Evolutionary conservation across 2,329 filamentous ascomycete species (phyloP).

Genomic region (Sphaerulina populicola): DNA sequence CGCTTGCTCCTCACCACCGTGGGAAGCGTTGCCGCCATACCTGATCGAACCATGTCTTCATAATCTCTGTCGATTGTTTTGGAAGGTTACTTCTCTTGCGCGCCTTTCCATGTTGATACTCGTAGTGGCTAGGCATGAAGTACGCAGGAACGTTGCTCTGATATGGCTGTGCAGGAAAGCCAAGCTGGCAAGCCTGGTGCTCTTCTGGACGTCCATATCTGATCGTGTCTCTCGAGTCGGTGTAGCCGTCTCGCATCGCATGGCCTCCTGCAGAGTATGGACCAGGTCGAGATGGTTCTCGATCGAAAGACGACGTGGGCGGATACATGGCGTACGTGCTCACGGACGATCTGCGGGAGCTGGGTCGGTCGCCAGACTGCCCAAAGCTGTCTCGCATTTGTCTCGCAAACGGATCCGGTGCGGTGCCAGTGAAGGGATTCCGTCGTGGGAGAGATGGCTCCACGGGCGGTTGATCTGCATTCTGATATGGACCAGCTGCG

Average conservation of each 20-base stretch:
- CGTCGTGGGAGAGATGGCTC: constrained; percentile 18
- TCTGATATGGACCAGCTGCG: constrained; percentile 17
- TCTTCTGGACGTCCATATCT: constrained; percentile 18
- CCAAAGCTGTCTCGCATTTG: constrained; percentile 21
- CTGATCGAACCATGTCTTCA: constrained; percentile 36
- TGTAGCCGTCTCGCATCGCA: constrained; percentile 10
- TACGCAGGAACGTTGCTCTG: constrained; percentile 20
- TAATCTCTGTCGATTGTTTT: constrained; percentile 35
- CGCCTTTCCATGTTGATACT: constrained; percentile 33
- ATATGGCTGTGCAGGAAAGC: constrained; percentile 19
- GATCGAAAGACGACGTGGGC: constrained; percentile 16
- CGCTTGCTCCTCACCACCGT: not conserved
- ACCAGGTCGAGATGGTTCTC: constrained; percentile 6
- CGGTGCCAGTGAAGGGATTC: constrained; percentile 11
- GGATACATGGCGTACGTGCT: constrained; percentile 16
- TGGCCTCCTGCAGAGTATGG: constrained; percentile 12
- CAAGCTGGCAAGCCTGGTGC: constrained; percentile 11
- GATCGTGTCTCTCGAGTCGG: constrained; percentile 14
- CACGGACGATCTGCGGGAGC: constrained; percentile 17
- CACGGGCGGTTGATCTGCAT: constrained; percentile 21
- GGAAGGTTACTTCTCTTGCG: constrained; percentile 34
- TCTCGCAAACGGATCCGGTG: constrained; percentile 19
- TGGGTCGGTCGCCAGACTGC: constrained; percentile 11
- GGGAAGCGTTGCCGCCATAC: constrained; percentile 11
- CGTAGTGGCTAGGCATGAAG: constrained; percentile 32